phyloP scores from a whole-genome alignment of 306 rosid species.

The Cicer bijugum region DNA sequence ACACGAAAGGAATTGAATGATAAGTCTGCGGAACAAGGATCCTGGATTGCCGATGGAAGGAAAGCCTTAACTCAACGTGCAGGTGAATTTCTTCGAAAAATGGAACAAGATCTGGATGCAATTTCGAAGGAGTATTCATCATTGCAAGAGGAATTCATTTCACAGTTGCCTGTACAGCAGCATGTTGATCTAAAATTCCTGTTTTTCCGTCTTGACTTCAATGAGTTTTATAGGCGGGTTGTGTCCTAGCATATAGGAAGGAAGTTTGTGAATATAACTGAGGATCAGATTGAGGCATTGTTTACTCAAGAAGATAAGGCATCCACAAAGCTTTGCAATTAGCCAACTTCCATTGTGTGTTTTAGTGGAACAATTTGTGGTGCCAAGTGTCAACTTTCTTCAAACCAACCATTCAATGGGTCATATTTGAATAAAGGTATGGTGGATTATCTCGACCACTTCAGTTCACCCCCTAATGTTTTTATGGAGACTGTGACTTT shows the following conservation, averaged over 20 bases:
- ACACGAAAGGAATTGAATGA: constrained; percentile 52
- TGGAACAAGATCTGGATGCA: constrained; percentile 78
- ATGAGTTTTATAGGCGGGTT: constrained; percentile 80
- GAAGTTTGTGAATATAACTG: constrained; percentile 40
- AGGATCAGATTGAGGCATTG: constrained; percentile 47
- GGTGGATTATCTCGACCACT: constrained; percentile 29
- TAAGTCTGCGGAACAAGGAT: constrained; percentile 59
- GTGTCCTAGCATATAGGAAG: constrained; percentile 57
- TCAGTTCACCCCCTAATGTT: background rate
- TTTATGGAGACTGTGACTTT: constrained; percentile 34
- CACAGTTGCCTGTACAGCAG: constrained; percentile 93
- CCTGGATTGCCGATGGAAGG: constrained; percentile 89
- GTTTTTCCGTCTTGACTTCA: constrained; percentile 93
- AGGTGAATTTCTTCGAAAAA: constrained; percentile 76
- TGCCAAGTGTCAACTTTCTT: constrained; percentile 58
- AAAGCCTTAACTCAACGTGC: constrained; percentile 88
- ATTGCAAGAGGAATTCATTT: constrained; percentile 81
- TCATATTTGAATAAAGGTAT: constrained; percentile 58
- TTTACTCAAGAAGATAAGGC: constrained; percentile 38
- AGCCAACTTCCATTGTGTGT: constrained; percentile 45
- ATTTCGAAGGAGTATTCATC: constrained; percentile 85
- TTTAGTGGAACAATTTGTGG: constrained; percentile 45
- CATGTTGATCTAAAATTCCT: constrained; percentile 98
- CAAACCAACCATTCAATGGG: constrained; percentile 46
- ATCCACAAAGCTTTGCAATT: constrained; percentile 46